These are phyloP conservation scores for Jatropha curcas DNA, from an alignment of 345 rosid species.

Conservation along the genomic window DNA sequence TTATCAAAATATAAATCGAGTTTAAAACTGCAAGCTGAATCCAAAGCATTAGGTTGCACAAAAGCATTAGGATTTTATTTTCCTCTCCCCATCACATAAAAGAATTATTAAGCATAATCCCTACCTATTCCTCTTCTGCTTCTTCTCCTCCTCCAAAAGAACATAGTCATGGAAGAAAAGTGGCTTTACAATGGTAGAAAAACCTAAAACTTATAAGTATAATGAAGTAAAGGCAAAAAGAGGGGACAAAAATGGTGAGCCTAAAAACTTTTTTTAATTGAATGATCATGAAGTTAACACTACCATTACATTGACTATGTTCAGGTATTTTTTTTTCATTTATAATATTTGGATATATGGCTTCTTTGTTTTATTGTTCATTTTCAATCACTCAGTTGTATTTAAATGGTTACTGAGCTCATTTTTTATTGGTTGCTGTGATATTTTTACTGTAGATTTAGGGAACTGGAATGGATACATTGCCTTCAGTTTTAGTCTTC, in stretches of 20 bases:
- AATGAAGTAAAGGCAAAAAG: conserved; percentile 86
- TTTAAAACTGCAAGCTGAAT: too few species aligned
- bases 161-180: too few species aligned
- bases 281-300: conserved; percentile 70
- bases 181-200: conserved; percentile 39
- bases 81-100: too few species aligned
- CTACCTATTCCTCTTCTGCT: too few species aligned
- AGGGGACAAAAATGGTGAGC: conserved; percentile 46
- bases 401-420: not conserved
- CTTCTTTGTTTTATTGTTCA: too few species aligned
- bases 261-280: conserved; percentile 67
- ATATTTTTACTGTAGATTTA: conserved; percentile 50
- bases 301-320: conserved; percentile 77
- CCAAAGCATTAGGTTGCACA: too few species aligned
- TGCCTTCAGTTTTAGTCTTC: conserved; percentile 85
- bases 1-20: too few species aligned
- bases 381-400: not conserved
- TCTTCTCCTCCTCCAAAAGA: too few species aligned
- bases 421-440: not conserved
- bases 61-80: too few species aligned
- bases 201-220: conserved; percentile 48
- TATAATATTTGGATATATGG: too few species aligned
- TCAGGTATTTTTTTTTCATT: conserved; percentile 65
- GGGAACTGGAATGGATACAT: conserved; percentile 97
- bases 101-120: too few species aligned